These are phyloP conservation scores for Magnaporthiopsis rhizophila DNA, from an alignment of 2,329 filamentous ascomycete species.

Conservation along the genomic window DNA sequence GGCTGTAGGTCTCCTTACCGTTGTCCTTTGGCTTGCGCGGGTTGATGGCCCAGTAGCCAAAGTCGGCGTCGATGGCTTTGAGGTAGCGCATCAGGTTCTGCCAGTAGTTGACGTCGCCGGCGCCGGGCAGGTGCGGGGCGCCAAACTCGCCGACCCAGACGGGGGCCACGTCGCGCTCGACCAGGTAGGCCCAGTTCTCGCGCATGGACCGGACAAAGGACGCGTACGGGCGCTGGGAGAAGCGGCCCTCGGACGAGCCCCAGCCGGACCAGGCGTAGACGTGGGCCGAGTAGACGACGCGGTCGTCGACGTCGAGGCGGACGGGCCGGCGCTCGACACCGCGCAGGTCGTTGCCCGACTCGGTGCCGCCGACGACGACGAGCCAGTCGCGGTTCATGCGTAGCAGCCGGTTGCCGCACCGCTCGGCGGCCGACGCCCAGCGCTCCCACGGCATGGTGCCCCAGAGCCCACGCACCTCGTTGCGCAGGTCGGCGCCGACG, in stretches of 20 bases:
- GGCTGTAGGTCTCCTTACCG: constrained; percentile 50
- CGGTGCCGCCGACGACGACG: constrained; percentile 59
- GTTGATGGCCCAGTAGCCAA: constrained; percentile 65
- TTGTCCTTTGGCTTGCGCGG: constrained; percentile 53
- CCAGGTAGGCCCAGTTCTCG: constrained; percentile 57
- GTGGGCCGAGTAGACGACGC: constrained; percentile 60
- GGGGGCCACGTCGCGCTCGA: constrained; percentile 46
- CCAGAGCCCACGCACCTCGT: constrained; percentile 62
- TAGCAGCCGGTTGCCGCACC: constrained; percentile 52
- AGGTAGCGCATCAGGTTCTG: constrained; percentile 52
- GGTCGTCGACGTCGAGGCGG: constrained; percentile 43
- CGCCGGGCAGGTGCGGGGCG: constrained; percentile 41
- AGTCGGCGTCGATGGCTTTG: constrained; percentile 51
- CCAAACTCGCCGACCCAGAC: constrained; percentile 66
- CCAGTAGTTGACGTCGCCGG: constrained; percentile 59
- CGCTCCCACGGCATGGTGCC: constrained; percentile 59
- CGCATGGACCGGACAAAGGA: constrained; percentile 58
- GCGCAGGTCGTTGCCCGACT: constrained; percentile 57
- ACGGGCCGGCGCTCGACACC: constrained; percentile 49
- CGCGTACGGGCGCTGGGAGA: constrained; percentile 50
- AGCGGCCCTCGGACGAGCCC: constrained; percentile 53
- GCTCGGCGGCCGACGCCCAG: constrained; percentile 58
- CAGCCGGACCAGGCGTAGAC: constrained; percentile 65
- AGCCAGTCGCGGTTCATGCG: constrained; percentile 55
- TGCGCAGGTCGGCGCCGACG: constrained; percentile 58